Percentiles rank a stretch among this genome's conserved stretches.
These are phyloP conservation scores for Acacia confusa DNA, from an alignment of 306 rosid genomes.

Conservation along the genomic window DNA sequence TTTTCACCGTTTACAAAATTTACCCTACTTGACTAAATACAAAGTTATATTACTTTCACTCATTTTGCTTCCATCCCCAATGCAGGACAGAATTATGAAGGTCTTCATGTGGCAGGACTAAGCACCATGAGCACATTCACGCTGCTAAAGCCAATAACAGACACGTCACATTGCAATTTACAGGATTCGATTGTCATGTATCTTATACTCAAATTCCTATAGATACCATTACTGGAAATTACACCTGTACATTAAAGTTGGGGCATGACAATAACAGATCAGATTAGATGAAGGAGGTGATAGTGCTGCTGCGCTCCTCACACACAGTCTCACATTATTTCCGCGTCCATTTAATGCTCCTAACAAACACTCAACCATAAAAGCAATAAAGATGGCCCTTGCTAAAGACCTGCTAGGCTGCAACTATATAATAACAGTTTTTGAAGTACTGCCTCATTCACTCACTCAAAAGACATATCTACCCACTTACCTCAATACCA, in stretches of 20 bases:
- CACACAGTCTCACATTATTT: constrained; percentile 39
- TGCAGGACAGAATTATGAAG: constrained; percentile 2
- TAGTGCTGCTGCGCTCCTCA: background rate
- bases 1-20: background rate
- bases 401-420: constrained; percentile 2
- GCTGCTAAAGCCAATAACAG: background rate
- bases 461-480: constrained; percentile 10
- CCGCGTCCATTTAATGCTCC: constrained; percentile 81
- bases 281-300: background rate
- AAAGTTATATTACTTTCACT: background rate
- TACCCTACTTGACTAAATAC: background rate
- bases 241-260: background rate
- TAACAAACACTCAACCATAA: constrained; percentile 54
- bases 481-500: background rate
- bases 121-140: constrained; percentile 4
- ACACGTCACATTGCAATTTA: background rate
- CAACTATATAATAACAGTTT: constrained; percentile 41
- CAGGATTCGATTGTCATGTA: background rate
- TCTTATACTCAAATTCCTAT: background rate
- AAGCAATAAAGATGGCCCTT: constrained; percentile 10
- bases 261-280: background rate
- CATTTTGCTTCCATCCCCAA: background rate
- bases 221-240: background rate
- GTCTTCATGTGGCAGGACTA: background rate
- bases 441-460: constrained; percentile 25